Conservation (phyloP, 106 monocot genomes). For the Dendrobium officinale region DNA sequence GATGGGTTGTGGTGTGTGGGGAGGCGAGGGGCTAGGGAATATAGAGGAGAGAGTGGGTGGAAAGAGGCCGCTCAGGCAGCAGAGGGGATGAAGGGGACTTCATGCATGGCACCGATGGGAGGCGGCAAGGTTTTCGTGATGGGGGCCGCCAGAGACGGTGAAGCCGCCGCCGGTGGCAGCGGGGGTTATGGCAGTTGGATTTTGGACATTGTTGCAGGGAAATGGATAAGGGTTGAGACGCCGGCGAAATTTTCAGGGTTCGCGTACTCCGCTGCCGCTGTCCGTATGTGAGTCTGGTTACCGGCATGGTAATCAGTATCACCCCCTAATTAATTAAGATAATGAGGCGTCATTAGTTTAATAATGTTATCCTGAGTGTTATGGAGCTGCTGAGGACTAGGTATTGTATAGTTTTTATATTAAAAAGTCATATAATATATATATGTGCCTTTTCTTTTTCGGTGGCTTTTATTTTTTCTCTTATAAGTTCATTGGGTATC, state of each 20-base stretch:
- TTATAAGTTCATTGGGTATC: too few relatives aligned
- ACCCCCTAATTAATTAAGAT: neutral
- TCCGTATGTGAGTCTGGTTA: conserved; percentile 2
- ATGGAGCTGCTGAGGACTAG: too few relatives aligned
- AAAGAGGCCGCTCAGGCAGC: neutral
- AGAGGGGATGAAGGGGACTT: neutral
- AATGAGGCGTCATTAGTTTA: too few relatives aligned
- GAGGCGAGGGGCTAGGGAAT: neutral
- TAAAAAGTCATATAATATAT: too few relatives aligned
- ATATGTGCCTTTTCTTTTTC: too few relatives aligned
- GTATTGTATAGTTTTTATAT: too few relatives aligned
- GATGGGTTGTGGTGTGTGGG: neutral
- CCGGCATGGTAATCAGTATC: neutral
- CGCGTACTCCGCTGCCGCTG: conserved; percentile 6
- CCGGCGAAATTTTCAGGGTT: conserved; percentile 5
- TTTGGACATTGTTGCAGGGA: neutral
- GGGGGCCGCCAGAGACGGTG: neutral
- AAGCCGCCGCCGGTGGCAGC: neutral
- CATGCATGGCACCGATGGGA: neutral
- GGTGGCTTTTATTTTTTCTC: too few relatives aligned
- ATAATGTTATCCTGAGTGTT: too few relatives aligned
- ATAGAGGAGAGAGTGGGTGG: conserved; percentile 1
- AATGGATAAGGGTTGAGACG: conserved; percentile 1
- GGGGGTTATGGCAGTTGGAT: neutral
- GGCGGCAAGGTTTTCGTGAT: conserved; percentile 8